A percentile compares a stretch with the other conserved stretches of the same genome.
phyloP scores from a whole-genome alignment of 2,329 filamentous ascomycete species.

The Cladobotryum protrusum region DNA sequence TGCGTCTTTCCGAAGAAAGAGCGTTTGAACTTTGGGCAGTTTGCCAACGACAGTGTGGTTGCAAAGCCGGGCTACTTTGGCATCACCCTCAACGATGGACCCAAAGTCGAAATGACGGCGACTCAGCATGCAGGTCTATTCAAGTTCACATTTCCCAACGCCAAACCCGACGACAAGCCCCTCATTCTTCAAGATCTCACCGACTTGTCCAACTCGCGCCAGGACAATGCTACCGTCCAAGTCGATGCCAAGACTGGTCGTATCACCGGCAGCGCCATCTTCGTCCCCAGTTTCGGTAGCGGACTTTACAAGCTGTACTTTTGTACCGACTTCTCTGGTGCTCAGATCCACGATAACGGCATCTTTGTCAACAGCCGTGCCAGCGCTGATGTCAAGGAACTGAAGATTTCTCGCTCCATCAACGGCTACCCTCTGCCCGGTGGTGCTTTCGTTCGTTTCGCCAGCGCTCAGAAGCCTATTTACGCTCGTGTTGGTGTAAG shows the following conservation, averaged over 20 bases:
- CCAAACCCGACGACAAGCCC: constrained; percentile 37
- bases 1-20: constrained; percentile 53
- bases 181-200: constrained; percentile 60
- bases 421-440: constrained; percentile 51
- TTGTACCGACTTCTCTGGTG: constrained; percentile 61
- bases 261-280: constrained; percentile 56
- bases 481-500: constrained; percentile 61
- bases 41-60: constrained; percentile 44
- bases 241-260: constrained; percentile 52
- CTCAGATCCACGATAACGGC: constrained; percentile 52
- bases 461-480: constrained; percentile 45
- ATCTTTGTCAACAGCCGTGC: constrained; percentile 55
- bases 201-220: constrained; percentile 56
- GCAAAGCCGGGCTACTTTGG: constrained; percentile 61
- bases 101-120: constrained; percentile 61
- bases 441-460: constrained; percentile 59
- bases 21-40: constrained; percentile 35
- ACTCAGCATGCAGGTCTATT: constrained; percentile 62
- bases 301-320: constrained; percentile 57
- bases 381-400: constrained; percentile 38
- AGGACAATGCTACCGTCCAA: constrained; percentile 49
- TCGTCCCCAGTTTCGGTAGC: constrained; percentile 58
- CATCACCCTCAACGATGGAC: constrained; percentile 50
- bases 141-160: constrained; percentile 53
- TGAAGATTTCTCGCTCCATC: constrained; percentile 43